Base-by-base conservation (phyloP, 129 eudicot species). In the Gnaphalium uliginosum region DNA sequence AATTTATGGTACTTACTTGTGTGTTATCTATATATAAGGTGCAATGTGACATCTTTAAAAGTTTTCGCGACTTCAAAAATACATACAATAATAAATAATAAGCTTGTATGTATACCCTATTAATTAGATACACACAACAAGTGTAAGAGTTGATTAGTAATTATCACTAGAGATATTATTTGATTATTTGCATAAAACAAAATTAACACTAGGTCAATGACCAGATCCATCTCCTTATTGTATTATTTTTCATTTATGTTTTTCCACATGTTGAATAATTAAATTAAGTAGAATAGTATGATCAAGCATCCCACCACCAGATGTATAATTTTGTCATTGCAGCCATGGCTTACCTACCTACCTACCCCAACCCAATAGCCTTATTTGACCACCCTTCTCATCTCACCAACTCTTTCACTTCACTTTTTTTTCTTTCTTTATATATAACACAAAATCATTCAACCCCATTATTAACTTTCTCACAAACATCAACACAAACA, bases 281-380 rank as follows among this genome's bases (percentile, higher is more conserved):
- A 46, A 46, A 46, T 3, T 46, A 13, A 14, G 4, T 0, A 46
- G n/a, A 46, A 46, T 14, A 46, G n/a, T 46, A 14, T 14, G 5
- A 46, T 46, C 18, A 46, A 46, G 53, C 18, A 46, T 46, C 53
- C 18, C 53, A 46, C 50, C 15, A 43, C 50, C 50, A 43, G 50
- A 43, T 43, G 50, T 2, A 41, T 41, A 41, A 41, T 41, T 37
- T 43, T 43, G 50, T 13, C 15, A 46, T 69, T 69, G 73, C 73
- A 69, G 73, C 73, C 60, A 46, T 69, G 73, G 73, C 73, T 46
- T 69, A 69, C 73, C 73, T 54, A 54, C 62, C 74, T 46, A 69
- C 73, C 73, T 69, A 69, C 60, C 74, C 62, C 60, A 53, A 22
- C 74, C 62, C 60, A 53, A 22, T 22, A 68, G 13, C 57, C 23